Conservation (phyloP, 345 rosid species). For the Durio zibethinus region DNA sequence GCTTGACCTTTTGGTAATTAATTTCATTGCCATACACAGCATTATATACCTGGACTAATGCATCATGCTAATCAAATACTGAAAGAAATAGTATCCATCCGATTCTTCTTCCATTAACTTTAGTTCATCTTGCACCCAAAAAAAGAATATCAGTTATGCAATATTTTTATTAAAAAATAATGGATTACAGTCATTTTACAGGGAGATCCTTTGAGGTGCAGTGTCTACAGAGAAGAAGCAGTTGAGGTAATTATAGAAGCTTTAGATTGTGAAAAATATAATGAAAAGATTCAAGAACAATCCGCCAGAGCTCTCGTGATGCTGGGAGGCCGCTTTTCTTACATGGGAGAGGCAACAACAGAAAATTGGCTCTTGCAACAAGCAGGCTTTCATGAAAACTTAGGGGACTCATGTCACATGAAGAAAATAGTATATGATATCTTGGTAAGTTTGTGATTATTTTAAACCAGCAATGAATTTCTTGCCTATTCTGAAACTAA, state of each 20-base stretch:
- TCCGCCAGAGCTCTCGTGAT: slow-evolving; percentile 49
- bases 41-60: neutral
- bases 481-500: too few relatives aligned
- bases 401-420: slow-evolving; percentile 19
- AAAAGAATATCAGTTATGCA: neutral
- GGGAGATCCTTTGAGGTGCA: slow-evolving; percentile 49
- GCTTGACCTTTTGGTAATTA: slow-evolving; percentile 61
- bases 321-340: slow-evolving; percentile 45
- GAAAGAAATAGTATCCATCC: neutral
- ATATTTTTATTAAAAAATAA: neutral
- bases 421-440: slow-evolving; percentile 13
- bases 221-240: slow-evolving; percentile 62
- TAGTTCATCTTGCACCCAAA: neutral
- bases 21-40: neutral
- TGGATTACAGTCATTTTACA: slow-evolving; percentile 38
- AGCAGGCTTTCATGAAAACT: slow-evolving; percentile 28
- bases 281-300: slow-evolving; percentile 47
- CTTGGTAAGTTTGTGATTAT: slow-evolving; percentile 31
- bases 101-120: slow-evolving; percentile 2
- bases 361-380: slow-evolving; percentile 46
- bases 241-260: slow-evolving; percentile 42
- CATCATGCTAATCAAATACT: neutral
- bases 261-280: slow-evolving; percentile 33
- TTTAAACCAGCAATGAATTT: neutral
- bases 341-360: slow-evolving; percentile 28